A percentile compares a stretch with the other conserved stretches of the same genome.
Conservation (phyloP, 192 early-diverging fungal species). For the Obelidium mucronatum region DNA sequence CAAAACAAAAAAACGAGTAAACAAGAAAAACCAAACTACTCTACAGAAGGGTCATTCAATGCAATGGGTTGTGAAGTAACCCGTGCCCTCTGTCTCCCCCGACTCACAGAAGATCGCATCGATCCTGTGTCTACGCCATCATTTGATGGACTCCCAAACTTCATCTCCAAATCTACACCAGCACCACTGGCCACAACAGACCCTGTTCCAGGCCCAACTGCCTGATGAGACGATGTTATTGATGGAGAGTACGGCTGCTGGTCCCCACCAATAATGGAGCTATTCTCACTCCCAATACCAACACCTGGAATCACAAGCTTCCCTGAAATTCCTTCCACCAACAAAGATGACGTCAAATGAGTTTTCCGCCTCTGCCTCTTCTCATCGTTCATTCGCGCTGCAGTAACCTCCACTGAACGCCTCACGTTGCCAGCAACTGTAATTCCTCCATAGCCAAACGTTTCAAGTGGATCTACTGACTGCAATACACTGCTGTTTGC, state of each 20-base stretch:
- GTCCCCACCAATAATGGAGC: not conserved
- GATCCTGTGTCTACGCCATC: not conserved
- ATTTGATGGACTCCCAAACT: conserved; percentile 17
- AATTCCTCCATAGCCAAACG: no score
- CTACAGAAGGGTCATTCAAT: no score
- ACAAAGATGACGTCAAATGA: not conserved
- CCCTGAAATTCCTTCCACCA: not conserved
- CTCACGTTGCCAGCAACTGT: not conserved
- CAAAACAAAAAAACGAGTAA: no score
- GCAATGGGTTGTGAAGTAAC: no score
- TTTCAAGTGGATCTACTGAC: not conserved
- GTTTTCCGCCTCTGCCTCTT: not conserved
- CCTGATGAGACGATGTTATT: no score
- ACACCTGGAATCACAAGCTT: not conserved
- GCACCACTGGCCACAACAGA: not conserved
- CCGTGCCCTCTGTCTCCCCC: not conserved
- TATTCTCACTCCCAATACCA: not conserved
- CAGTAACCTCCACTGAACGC: not conserved
- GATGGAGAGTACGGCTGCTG: not conserved
- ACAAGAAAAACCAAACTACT: no score
- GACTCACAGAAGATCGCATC: not conserved
- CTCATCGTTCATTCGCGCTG: not conserved
- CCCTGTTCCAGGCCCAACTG: not conserved
- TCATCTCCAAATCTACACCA: not conserved
- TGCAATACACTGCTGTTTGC: not conserved